A percentile compares a stretch with the other conserved stretches of the same genome.
phyloP scores from a whole-genome alignment of 768 basidiomycete genomes.

The Grammothele lineata region DNA sequence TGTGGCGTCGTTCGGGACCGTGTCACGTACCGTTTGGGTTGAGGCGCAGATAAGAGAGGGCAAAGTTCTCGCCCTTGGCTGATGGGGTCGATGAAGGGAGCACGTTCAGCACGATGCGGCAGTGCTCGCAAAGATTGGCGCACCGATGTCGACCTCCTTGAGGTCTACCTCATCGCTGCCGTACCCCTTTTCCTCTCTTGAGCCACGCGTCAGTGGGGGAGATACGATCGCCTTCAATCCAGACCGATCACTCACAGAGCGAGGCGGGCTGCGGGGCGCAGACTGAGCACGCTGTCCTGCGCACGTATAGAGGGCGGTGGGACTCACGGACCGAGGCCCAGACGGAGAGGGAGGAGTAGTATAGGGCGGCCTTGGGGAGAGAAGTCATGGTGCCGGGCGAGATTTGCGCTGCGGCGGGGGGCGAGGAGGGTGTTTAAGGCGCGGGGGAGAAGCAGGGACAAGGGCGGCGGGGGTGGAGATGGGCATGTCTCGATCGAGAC shows the following conservation, averaged over 20 bases:
- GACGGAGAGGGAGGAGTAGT: conserved; percentile 55
- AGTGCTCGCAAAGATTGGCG: conserved; percentile 8
- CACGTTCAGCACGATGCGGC: neutral
- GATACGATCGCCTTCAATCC: neutral
- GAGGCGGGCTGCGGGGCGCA: conserved; percentile 40
- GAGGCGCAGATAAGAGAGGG: conserved; percentile 69
- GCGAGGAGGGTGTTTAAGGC: neutral
- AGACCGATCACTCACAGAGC: conserved; percentile 42
- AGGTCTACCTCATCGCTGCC: conserved; percentile 69
- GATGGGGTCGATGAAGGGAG: conserved; percentile 1
- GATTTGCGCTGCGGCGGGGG: too few species aligned
- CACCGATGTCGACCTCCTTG: conserved; percentile 64
- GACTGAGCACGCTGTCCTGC: too few species aligned
- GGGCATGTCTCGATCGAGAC: neutral
- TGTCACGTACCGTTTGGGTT: conserved; percentile 71
- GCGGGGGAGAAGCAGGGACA: neutral
- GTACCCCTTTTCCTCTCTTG: conserved; percentile 77
- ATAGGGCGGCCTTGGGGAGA: conserved; percentile 77
- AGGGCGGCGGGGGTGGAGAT: neutral
- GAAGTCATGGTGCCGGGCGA: conserved; percentile 8
- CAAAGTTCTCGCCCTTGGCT: conserved; percentile 80
- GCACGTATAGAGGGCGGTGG: neutral
- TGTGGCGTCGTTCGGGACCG: too few species aligned
- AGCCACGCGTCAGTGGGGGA: neutral
- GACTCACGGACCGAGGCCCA: conserved; percentile 66